phyloP scores from a whole-genome alignment of 305 asterid genomes.

The Solanum hybrid region DNA sequence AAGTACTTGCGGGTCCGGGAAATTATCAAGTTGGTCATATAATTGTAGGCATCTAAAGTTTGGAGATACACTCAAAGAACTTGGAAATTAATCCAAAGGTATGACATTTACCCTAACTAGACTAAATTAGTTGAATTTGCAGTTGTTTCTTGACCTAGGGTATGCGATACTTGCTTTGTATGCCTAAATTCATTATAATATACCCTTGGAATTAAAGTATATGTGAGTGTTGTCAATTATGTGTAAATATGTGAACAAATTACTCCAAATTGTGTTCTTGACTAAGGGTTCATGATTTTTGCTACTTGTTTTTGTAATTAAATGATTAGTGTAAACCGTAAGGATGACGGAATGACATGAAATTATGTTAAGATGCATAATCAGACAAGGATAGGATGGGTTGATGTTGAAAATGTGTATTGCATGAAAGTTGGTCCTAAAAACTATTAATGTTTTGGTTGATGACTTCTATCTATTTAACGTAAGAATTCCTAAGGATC shows the following conservation, averaged over 20 bases:
- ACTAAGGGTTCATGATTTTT: no score
- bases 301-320: no score
- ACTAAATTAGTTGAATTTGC: no score
- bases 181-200: not conserved
- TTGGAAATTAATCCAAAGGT: not conserved
- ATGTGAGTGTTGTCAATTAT: not conserved
- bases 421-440: not conserved
- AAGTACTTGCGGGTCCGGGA: not conserved
- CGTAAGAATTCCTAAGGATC: no score
- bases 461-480: no score
- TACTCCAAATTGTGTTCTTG: no score
- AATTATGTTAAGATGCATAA: not conserved
- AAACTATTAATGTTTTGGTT: no score
- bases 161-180: not conserved
- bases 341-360: not conserved
- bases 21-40: not conserved
- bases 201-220: not conserved
- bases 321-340: not conserved
- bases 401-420: not conserved
- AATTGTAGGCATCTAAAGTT: not conserved
- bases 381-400: not conserved
- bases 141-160: not conserved
- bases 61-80: not conserved
- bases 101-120: not conserved
- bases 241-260: no score